A percentile compares a stretch with the other conserved stretches of the same genome.
phyloP scores from a whole-genome alignment of 2,329 filamentous ascomycete genomes.

The Fusarium continuum region DNA sequence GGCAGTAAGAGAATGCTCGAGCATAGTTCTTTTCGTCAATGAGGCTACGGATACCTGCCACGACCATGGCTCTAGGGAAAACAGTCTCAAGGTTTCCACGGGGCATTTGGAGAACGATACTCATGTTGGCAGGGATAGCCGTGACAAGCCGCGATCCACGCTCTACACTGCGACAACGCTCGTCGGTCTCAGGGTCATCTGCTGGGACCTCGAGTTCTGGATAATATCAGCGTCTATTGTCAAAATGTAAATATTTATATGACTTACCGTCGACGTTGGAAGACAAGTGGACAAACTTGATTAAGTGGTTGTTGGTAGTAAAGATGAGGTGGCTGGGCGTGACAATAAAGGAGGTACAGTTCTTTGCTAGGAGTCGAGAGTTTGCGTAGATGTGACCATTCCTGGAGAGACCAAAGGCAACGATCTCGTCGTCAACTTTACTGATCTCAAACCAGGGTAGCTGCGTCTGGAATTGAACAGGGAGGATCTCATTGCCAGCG shows the following conservation, averaged over 20 bases:
- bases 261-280: slow-evolving; percentile 68
- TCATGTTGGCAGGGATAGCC: slow-evolving; percentile 87
- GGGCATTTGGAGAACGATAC: slow-evolving; percentile 91
- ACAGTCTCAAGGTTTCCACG: slow-evolving; percentile 96
- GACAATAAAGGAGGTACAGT: slow-evolving; percentile 89
- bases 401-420: slow-evolving; percentile 73
- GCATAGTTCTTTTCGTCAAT: slow-evolving; percentile 85
- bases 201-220: slow-evolving; percentile 81
- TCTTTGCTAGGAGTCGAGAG: slow-evolving; percentile 76
- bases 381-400: slow-evolving; percentile 84
- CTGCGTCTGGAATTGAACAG: slow-evolving; percentile 54
- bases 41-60: slow-evolving; percentile 85
- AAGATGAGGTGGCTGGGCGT: slow-evolving; percentile 87
- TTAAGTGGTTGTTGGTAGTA: slow-evolving; percentile 89
- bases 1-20: slow-evolving; percentile 85
- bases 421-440: slow-evolving; percentile 53
- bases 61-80: slow-evolving; percentile 88
- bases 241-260: not conserved
- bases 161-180: slow-evolving; percentile 91
- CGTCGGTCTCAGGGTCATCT: slow-evolving; percentile 91
- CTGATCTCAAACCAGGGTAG: slow-evolving; percentile 64
- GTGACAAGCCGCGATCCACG: slow-evolving; percentile 87
- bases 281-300: slow-evolving; percentile 89
- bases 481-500: slow-evolving; percentile 47
- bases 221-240: slow-evolving; percentile 32